These are phyloP conservation scores for Blattamonas nauphoetae DNA, from an alignment of 78 protist species.

Conservation along the genomic window DNA sequence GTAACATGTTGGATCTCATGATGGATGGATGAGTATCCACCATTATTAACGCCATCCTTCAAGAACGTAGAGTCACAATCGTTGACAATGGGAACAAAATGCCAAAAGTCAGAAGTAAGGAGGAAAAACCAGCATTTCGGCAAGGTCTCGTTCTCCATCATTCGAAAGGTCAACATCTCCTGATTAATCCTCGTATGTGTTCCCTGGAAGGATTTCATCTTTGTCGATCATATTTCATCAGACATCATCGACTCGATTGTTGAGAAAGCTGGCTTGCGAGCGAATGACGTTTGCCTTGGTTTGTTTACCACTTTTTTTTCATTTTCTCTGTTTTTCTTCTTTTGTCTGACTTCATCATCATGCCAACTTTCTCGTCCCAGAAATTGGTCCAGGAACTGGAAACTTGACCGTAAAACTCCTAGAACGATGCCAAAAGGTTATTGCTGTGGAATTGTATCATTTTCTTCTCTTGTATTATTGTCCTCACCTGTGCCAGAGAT, in stretches of 20 bases:
- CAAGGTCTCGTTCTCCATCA: slow-evolving; percentile 3
- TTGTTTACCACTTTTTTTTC: background rate
- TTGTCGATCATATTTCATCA: background rate
- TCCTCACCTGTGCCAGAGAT: slow-evolving; percentile 43
- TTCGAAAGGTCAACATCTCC: slow-evolving; percentile 81
- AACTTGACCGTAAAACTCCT: slow-evolving; percentile 87
- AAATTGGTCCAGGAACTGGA: slow-evolving; percentile 98
- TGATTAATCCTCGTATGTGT: slow-evolving; percentile 74
- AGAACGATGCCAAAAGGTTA: slow-evolving; percentile 41
- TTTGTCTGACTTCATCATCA: background rate
- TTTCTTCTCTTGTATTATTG: background rate
- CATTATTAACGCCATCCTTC: too few species aligned
- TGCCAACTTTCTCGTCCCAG: slow-evolving; percentile 40
- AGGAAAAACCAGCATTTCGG: background rate
- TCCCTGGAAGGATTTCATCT: background rate
- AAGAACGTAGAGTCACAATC: too few species aligned
- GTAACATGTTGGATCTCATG: too few species aligned
- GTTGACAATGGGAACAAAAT: too few species aligned
- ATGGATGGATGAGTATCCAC: too few species aligned
- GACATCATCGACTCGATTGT: slow-evolving; percentile 70
- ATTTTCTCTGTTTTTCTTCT: too few species aligned
- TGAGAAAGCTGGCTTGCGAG: slow-evolving; percentile 53
- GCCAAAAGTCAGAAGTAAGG: background rate
- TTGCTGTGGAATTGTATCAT: slow-evolving; percentile 76
- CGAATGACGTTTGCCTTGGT: background rate